Evolutionary conservation across 768 basidiomycete species (phyloP), one percentile per base, ranked within the genome.

Genomic region (Boletellus ananas): DNA sequence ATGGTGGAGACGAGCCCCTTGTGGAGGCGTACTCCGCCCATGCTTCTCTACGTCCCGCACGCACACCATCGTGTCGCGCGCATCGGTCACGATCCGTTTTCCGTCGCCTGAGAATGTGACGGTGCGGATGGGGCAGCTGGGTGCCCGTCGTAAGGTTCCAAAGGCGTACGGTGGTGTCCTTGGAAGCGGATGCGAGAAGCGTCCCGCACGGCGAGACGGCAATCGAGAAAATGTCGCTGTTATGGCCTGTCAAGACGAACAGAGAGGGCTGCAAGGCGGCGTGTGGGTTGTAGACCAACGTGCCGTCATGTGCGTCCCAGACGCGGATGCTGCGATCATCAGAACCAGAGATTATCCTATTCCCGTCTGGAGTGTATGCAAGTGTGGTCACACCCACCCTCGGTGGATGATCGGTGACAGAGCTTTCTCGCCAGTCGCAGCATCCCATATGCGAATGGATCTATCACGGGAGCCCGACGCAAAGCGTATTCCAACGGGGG

Each of bases 391-490:
- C 57, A 1, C 54, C 49, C 63, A 60, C 1, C 51, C 54, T 43
- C 35, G 47, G 38, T 63, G 57, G 14, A 25, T 2, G 25, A 70
- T 52, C 36, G 55, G 52, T 17, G 51, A 29, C 0, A 65, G 13
- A 1, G 21, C 57, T 41, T 51, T 49, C n/a, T n/a, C 1, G 1
- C 69, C 68, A 1, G 44, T 38, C 14, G 2, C 29, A 3, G 58
- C 52, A 29, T 69, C 64, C 69, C 67, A 70, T 35, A 62, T 43
- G 2, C 58, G 59, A 34, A 69, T 63, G 7, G 60, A 54, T 29
- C 50, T 48, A 25, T 69, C 67, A n/a, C 61, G 50, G 2, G 67
- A 66, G 17, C 67, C 67, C 16, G 69, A 71, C 12, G 58, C 63
- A 37, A 70, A 62, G 18, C 45, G 59, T 18, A 34, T 45, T 4